Evolutionary conservation across 768 basidiomycete genomes (phyloP).

Genomic region (Phaeotremella fagi): DNA sequence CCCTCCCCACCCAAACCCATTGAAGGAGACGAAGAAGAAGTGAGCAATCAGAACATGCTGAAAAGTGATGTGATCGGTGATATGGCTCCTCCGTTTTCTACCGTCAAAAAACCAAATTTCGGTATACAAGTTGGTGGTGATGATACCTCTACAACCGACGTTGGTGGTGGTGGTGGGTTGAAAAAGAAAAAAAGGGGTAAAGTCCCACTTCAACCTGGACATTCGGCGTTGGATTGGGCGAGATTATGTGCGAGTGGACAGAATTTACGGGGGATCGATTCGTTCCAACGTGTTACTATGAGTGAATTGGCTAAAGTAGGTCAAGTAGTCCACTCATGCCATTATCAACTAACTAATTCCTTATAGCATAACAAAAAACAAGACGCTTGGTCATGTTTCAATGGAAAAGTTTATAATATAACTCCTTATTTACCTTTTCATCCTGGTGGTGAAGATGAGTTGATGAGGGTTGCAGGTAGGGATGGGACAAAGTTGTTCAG

Average conservation of each 20-base stretch:
- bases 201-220: slow-evolving; percentile 85
- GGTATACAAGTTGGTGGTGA: slow-evolving; percentile 32
- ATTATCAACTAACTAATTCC: slow-evolving; percentile 46
- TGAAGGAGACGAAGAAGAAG: slow-evolving; percentile 14
- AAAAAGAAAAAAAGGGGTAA: slow-evolving; percentile 59
- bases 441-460: slow-evolving; percentile 87
- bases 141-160: slow-evolving; percentile 58
- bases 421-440: slow-evolving; percentile 86
- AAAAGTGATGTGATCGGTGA: slow-evolving; percentile 32
- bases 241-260: slow-evolving; percentile 72
- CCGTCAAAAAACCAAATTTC: slow-evolving; percentile 37
- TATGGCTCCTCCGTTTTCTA: slow-evolving; percentile 41
- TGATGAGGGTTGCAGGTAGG: slow-evolving; percentile 90
- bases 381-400: slow-evolving; percentile 90
- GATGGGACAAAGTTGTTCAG: slow-evolving; percentile 94
- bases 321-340: slow-evolving; percentile 69
- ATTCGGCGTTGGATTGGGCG: slow-evolving; percentile 91
- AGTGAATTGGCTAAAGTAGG: slow-evolving; percentile 32
- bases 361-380: slow-evolving; percentile 68
- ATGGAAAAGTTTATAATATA: slow-evolving; percentile 94
- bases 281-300: slow-evolving; percentile 22
- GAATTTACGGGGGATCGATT: slow-evolving; percentile 64
- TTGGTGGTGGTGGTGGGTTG: slow-evolving; percentile 56
- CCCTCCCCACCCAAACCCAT: slow-evolving; percentile 24
- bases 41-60: slow-evolving; percentile 39